These are phyloP conservation scores for Limonium bicolor DNA, from an alignment of 148 eudicot species.

Conservation along the genomic window DNA sequence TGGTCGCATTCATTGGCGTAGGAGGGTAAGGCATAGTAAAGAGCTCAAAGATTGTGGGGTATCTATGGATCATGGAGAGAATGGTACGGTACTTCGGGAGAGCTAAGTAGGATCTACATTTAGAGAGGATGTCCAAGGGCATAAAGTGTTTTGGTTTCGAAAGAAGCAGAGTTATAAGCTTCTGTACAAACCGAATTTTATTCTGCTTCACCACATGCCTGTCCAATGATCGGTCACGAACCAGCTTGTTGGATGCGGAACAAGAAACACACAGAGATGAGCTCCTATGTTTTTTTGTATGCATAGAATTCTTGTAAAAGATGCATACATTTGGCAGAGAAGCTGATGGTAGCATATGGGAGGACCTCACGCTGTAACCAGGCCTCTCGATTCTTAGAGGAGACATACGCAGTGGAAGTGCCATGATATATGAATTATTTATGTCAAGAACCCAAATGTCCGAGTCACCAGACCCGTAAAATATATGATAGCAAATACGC, in stretches of 20 bases:
- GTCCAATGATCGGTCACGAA: slow-evolving; percentile 62
- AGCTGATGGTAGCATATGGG: slow-evolving; percentile 2
- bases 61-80: slow-evolving; percentile 69
- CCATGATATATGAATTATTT: no score
- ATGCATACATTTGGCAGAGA: background rate
- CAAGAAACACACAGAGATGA: slow-evolving; percentile 17
- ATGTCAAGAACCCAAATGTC: no score
- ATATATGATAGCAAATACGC: no score
- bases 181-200: slow-evolving; percentile 72
- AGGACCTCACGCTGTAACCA: background rate
- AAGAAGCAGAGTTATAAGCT: slow-evolving; percentile 69
- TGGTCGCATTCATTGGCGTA: slow-evolving; percentile 53
- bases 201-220: slow-evolving; percentile 70
- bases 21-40: slow-evolving; percentile 64
- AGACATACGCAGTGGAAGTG: background rate
- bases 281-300: background rate
- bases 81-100: slow-evolving; percentile 51
- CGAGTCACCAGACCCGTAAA: no score
- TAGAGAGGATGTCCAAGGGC: slow-evolving; percentile 53
- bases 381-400: background rate
- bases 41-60: slow-evolving; percentile 74
- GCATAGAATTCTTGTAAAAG: background rate
- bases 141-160: slow-evolving; percentile 86
- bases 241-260: slow-evolving; percentile 35
- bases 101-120: slow-evolving; percentile 57